A percentile compares a stretch with the other conserved stretches of the same genome.
phyloP scores from a whole-genome alignment of 345 rosid species.

The Isatis tinctoria region DNA sequence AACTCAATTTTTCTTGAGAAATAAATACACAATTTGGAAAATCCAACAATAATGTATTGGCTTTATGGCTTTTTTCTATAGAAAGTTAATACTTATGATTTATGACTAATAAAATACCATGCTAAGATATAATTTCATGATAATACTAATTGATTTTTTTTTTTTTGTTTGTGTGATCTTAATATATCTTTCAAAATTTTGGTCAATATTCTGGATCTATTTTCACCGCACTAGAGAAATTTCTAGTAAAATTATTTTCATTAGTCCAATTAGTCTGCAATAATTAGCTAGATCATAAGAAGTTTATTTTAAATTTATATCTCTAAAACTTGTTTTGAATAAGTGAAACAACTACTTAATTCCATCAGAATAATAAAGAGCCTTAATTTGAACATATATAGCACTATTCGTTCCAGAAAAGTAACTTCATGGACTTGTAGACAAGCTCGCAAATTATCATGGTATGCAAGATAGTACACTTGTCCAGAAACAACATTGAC shows the following conservation, averaged over 20 bases:
- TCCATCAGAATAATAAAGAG: neutral
- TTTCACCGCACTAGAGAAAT: no score
- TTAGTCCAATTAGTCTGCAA: neutral
- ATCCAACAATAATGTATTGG: neutral
- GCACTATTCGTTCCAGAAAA: neutral
- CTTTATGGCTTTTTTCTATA: neutral
- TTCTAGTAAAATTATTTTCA: neutral
- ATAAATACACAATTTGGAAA: neutral
- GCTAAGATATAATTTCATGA: no score
- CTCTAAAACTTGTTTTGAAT: no score
- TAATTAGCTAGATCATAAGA: no score
- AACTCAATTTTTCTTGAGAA: neutral
- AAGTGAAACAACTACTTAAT: no score
- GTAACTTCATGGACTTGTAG: neutral
- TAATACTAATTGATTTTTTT: no score
- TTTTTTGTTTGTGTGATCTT: no score
- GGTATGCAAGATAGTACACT: neutral
- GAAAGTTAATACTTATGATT: neutral
- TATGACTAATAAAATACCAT: no score
- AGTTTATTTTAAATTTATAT: no score
- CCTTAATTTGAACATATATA: neutral
- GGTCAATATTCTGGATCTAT: no score
- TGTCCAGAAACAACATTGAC: neutral
- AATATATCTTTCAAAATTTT: no score
- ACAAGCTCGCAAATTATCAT: no score